Evolutionary conservation across 805 yeast species (phyloP), one percentile per base, ranked within the genome.

Genomic region (Kodamaea hsintzibuensis): DNA sequence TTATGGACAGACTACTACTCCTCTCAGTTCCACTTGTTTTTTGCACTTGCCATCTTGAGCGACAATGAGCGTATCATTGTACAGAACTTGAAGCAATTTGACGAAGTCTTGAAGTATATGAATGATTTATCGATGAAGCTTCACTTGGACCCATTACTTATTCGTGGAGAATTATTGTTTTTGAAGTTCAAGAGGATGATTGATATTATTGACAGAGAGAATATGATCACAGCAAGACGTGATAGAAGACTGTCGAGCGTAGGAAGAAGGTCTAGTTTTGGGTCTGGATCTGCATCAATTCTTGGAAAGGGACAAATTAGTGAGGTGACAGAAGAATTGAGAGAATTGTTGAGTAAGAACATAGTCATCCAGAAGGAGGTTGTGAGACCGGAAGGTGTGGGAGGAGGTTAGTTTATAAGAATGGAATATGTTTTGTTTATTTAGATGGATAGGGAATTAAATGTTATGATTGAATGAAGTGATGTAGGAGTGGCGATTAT

Each of bases 41-140:
- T 95, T 62, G 93, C 96, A 16, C 73, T 93, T 60, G 95, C 96
- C 0, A 85, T 95, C n/a, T 76, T 95, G 47, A 96, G 93, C 63
- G 91, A 90, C 62, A 86, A 92, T 68, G 89, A 91, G 61, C 82
- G 85, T 47, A 84, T 89, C 42, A 89, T 93, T 30, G 83, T 86
- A 57, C 82, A 85, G 42, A 88, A 90, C 62, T 75, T 95, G 55
- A 76, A 76, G 33, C 84, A 85, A 57, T 93, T 95, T 71, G 98
- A 95, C 66, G 97, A 93, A 67, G 92, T 95, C 22, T 79, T 95
- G 63, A 91, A 89, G 72, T 95, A 88, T 67, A 88, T 93, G 83
- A 95, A 95, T 71, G 98, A 93, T 62, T 78, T 95, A 55, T 84
- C 90, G 49, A 87, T 87, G 76, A 80, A 85, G 2, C 76, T 91